Evolutionary conservation across 306 rosid genomes (phyloP).

Genomic region (Potentilla sterilis): DNA sequence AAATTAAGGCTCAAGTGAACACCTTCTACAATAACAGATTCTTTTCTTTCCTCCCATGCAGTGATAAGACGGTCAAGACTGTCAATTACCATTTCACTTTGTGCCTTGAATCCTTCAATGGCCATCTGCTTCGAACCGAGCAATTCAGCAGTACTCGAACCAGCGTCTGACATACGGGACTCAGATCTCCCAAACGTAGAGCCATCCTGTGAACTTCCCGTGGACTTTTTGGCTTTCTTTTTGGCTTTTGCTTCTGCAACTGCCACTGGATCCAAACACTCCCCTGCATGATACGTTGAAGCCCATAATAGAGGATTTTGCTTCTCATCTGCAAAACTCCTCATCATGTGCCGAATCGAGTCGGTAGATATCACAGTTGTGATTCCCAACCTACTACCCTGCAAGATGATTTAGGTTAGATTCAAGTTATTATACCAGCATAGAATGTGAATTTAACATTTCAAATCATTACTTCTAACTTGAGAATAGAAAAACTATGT

Average conservation of each 20-base stretch:
- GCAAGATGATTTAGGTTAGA: slow-evolving; percentile 21
- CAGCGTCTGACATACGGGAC: slow-evolving; percentile 27
- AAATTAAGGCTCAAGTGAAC: slow-evolving; percentile 96
- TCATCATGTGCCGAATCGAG: slow-evolving; percentile 98
- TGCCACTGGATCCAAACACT: slow-evolving; percentile 87
- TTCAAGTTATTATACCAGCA: background rate
- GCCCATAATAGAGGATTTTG: slow-evolving; percentile 95
- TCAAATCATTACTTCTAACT: background rate
- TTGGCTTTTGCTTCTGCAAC: slow-evolving; percentile 82
- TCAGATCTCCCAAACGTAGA: slow-evolving; percentile 41
- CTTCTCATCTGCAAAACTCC: slow-evolving; percentile 88
- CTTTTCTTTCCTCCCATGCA: slow-evolving; percentile 93
- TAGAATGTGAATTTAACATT: slow-evolving; percentile 6
- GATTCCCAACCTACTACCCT: slow-evolving; percentile 94
- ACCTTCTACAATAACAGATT: slow-evolving; percentile 95
- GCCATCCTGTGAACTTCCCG: slow-evolving; percentile 59
- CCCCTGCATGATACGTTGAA: slow-evolving; percentile 98
- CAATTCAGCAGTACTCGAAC: slow-evolving; percentile 46
- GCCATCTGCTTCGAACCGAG: slow-evolving; percentile 88
- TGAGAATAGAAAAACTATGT: background rate
- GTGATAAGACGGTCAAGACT: slow-evolving; percentile 98
- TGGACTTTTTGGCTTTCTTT: slow-evolving; percentile 67
- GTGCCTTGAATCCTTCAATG: slow-evolving; percentile 91
- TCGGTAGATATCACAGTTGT: slow-evolving; percentile 95
- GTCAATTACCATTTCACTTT: slow-evolving; percentile 99